Evolutionary conservation across 1,284 basidiomycete species (phyloP).

Genomic region (Malassezia sp.): DNA sequence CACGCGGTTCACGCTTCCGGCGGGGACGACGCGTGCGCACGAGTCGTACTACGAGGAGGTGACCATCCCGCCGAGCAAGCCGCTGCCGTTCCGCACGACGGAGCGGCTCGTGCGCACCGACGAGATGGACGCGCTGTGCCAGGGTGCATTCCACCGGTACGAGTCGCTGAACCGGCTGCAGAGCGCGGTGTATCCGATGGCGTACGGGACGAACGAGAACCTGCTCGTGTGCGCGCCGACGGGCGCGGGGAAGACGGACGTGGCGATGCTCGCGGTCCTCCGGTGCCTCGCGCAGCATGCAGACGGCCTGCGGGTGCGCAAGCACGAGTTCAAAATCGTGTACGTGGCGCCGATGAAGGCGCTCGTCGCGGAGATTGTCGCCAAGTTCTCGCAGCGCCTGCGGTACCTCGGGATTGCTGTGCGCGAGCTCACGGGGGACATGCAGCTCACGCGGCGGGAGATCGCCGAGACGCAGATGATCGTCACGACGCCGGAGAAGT

Average conservation of each 20-base stretch:
- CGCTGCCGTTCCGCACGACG: constrained; percentile 61
- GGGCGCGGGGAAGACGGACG: constrained; percentile 81
- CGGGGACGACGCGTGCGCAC: constrained; percentile 64
- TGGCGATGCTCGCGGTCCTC: constrained; percentile 86
- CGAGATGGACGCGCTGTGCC: constrained; percentile 67
- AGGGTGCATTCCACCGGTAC: constrained; percentile 84
- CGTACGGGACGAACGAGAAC: constrained; percentile 89
- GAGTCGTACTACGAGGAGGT: constrained; percentile 60
- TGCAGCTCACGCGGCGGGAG: constrained; percentile 90
- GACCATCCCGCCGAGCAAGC: constrained; percentile 69
- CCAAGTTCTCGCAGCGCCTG: constrained; percentile 82
- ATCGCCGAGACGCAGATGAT: constrained; percentile 95
- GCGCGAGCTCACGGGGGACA: constrained; percentile 93
- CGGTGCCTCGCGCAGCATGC: constrained; percentile 71
- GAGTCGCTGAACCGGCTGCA: constrained; percentile 82
- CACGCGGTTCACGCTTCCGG: constrained; percentile 66
- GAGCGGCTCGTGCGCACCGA: constrained; percentile 66
- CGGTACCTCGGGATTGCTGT: constrained; percentile 78
- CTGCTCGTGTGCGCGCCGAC: constrained; percentile 59
- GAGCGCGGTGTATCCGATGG: constrained; percentile 84
- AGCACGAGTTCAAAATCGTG: constrained; percentile 72
- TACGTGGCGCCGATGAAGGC: constrained; percentile 99
- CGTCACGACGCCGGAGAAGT: constrained; percentile 98
- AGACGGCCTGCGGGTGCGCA: constrained; percentile 33
- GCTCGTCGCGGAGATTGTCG: constrained; percentile 83